Base-by-base conservation (phyloP, 73 alveolate genomes). In the Stentor roeselii region DNA sequence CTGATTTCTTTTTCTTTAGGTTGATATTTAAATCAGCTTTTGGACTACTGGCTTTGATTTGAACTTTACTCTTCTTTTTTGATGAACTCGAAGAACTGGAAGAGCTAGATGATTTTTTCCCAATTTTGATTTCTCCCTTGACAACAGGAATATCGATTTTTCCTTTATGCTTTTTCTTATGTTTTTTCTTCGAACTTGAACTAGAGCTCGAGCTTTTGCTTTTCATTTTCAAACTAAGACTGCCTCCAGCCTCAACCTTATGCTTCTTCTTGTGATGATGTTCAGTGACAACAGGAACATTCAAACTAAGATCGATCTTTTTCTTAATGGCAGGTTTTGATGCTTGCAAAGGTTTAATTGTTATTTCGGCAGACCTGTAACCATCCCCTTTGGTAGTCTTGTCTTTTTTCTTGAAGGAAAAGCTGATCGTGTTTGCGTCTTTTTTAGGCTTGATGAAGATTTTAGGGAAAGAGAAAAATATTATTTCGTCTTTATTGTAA, bases 361-460 rank as follows among this genome's bases (percentile, higher is more conserved):
- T 50, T 11, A 50, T 50, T 21, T 50, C 67, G 30, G 67, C 6
- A 21, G 30, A 11, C 67, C 21, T 50, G 21, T 50, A 50, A 11
- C 67, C 67, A 50, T 50, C 67, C n/a, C n/a, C n/a, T n/a, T n/a
- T n/a, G n/a, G n/a, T n/a, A 11, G 67, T 50, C 67, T 21, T 50
- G 6, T 6, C 30, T 6, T 11, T 50, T 50, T 50, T 50, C 67
- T 50, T 50, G 21, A 50, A 50, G 21, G 30, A 11, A 50, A 50
- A 50, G 67, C 67, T 11, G 67, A 50, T 11, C 6, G 67, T 50
- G 6, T 50, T 50, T 11, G 6, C 67, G 21, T 50, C 21, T 11
- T 50, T 50, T 21, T 50, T 50, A 50, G 67, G 67, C 21, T 50
- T 50, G 30, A 50, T 21, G 30, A 6, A 50, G 30, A 50, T 6